Evolutionary conservation across 2,329 filamentous ascomycete genomes (phyloP).

Genomic region (Pyrenophora teres): DNA sequence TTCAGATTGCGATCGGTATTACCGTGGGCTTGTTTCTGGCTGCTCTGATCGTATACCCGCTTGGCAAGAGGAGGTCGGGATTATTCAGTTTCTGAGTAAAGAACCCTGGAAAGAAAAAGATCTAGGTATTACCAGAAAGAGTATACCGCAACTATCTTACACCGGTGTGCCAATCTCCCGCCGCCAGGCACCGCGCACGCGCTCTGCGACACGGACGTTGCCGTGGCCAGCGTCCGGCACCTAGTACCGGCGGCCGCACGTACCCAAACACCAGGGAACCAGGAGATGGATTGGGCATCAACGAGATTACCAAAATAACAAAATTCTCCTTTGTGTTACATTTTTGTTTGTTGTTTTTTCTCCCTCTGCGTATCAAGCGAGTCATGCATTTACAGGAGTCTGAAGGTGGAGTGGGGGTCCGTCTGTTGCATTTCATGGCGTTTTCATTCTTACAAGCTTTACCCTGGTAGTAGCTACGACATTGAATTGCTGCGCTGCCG

Average conservation of each 20-base stretch:
- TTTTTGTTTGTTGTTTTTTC: neutral
- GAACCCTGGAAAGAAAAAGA: neutral
- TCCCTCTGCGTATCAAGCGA: slow-evolving; percentile 7
- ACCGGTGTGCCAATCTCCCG: too few relatives aligned
- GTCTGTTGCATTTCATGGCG: neutral
- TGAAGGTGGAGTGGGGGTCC: neutral
- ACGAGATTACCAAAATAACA: too few relatives aligned
- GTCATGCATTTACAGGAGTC: slow-evolving; percentile 7
- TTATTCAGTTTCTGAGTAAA: slow-evolving; percentile 40
- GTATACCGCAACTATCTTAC: too few relatives aligned
- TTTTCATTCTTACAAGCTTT: neutral
- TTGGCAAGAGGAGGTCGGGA: slow-evolving; percentile 54
- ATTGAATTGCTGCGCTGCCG: too few relatives aligned
- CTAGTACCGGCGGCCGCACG: too few relatives aligned
- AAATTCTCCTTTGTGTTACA: neutral
- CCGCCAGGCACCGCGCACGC: too few relatives aligned
- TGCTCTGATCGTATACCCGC: slow-evolving; percentile 55
- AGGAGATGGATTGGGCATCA: too few relatives aligned
- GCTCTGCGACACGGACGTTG: too few relatives aligned
- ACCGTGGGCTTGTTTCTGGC: slow-evolving; percentile 56
- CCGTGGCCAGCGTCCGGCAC: too few relatives aligned
- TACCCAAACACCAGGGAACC: too few relatives aligned
- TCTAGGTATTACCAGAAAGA: too few relatives aligned
- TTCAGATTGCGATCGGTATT: slow-evolving; percentile 58
- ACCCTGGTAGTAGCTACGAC: slow-evolving; percentile 5